phyloP scores from a whole-genome alignment of 169 alveolate genomes.

The Eimeria necatrix region DNA sequence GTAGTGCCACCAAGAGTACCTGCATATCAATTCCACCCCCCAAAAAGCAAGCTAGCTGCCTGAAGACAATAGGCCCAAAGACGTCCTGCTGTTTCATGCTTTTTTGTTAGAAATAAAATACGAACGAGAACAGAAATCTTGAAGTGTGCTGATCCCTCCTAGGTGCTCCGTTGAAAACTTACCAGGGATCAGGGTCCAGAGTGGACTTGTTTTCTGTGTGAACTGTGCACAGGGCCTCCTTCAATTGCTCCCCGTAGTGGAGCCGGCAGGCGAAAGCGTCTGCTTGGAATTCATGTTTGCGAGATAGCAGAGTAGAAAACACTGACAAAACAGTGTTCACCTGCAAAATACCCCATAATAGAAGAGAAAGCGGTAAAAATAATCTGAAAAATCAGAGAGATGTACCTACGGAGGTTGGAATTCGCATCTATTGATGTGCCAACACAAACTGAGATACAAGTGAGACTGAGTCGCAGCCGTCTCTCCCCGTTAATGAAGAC shows the following conservation, averaged over 20 bases:
- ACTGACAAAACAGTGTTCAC: constrained; percentile 82
- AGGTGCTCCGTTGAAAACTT: neutral
- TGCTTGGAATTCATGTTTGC: constrained; percentile 91
- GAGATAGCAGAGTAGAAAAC: constrained; percentile 83
- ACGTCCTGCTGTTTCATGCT: neutral
- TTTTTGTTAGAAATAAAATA: neutral
- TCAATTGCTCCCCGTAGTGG: constrained; percentile 87
- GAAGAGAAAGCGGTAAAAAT: constrained; percentile 41
- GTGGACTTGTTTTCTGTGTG: constrained; percentile 87
- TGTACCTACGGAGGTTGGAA: constrained; percentile 49
- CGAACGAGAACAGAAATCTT: neutral
- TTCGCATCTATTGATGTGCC: neutral
- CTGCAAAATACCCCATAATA: constrained; percentile 50
- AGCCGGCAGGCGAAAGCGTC: constrained; percentile 90
- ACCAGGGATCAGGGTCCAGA: constrained; percentile 87
- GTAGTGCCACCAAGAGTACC: constrained; percentile 92
- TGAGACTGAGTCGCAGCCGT: neutral
- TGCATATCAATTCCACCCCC: constrained; percentile 26
- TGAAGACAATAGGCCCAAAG: constrained; percentile 25
- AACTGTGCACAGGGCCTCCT: constrained; percentile 86
- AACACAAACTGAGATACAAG: neutral
- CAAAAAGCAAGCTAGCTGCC: no score
- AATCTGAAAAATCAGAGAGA: constrained; percentile 34
- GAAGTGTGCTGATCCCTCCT: neutral
- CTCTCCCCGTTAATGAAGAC: neutral